Conservation (phyloP, 345 rosid species). For the Citrus glauca region DNA sequence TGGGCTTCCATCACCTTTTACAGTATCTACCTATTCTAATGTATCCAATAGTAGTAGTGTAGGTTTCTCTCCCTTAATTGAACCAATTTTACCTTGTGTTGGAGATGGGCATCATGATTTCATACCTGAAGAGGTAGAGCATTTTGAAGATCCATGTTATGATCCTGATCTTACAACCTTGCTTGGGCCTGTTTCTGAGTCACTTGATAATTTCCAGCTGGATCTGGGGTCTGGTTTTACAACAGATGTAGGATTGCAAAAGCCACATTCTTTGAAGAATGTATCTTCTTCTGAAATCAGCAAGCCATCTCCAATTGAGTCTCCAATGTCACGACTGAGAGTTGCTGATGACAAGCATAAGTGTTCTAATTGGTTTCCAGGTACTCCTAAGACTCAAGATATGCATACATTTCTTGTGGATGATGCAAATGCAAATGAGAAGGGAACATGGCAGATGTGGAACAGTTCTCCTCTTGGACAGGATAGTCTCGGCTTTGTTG, state of each 20-base stretch:
- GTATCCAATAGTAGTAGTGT: constrained; percentile 48
- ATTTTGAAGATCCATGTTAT: constrained; percentile 91
- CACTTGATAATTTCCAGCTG: constrained; percentile 75
- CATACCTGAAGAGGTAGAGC: constrained; percentile 65
- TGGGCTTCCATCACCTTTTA: constrained; percentile 82
- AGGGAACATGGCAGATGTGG: constrained; percentile 97
- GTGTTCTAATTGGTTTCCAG: constrained; percentile 37
- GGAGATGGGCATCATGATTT: constrained; percentile 42
- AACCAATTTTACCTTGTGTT: constrained; percentile 37
- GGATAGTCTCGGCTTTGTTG: constrained; percentile 57
- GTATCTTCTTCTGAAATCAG: constrained; percentile 47
- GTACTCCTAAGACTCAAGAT: constrained; percentile 41
- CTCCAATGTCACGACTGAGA: constrained; percentile 71
- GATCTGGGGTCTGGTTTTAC: constrained; percentile 56
- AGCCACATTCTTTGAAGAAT: constrained; percentile 39
- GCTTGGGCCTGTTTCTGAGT: constrained; percentile 97
- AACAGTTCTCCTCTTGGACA: constrained; percentile 74
- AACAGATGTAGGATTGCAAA: constrained; percentile 44
- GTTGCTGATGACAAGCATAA: constrained; percentile 58
- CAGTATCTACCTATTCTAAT: constrained; percentile 41
- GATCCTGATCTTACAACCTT: constrained; percentile 79
- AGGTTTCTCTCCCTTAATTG: constrained; percentile 66
- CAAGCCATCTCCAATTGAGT: constrained; percentile 91
- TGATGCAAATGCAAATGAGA: constrained; percentile 38
- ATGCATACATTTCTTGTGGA: constrained; percentile 23